phyloP scores from a whole-genome alignment of 768 basidiomycete genomes.

The Gymnopilus junonius region DNA sequence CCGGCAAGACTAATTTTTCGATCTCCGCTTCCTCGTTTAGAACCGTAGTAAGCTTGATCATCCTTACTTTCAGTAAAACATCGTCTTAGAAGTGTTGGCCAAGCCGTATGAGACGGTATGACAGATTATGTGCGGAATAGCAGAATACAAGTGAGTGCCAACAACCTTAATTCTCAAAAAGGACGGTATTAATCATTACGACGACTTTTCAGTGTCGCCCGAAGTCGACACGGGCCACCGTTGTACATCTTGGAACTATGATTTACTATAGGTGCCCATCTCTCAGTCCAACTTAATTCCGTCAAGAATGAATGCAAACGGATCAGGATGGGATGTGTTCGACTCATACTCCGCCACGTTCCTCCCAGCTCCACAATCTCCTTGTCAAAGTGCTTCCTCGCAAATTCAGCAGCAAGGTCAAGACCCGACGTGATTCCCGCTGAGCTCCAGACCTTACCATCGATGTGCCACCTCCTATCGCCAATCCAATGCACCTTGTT shows the following conservation, averaged over 20 bases:
- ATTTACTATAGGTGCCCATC: not conserved
- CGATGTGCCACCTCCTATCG: slow-evolving; percentile 26
- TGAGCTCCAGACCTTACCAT: slow-evolving; percentile 32
- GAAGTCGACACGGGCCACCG: not conserved
- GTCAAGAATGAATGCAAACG: slow-evolving; percentile 23
- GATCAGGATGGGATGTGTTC: slow-evolving; percentile 26
- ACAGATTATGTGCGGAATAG: no score
- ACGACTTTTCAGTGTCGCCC: not conserved
- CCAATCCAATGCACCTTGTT: slow-evolving; percentile 30
- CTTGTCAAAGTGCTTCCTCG: slow-evolving; percentile 22
- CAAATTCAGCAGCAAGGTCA: slow-evolving; percentile 31
- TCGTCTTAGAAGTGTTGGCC: no score
- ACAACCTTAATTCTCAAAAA: not conserved
- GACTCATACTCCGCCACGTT: slow-evolving; percentile 23
- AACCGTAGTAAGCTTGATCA: no score
- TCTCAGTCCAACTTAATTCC: slow-evolving; percentile 20
- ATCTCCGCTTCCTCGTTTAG: not conserved
- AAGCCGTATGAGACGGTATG: no score
- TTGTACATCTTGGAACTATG: not conserved
- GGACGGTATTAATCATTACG: not conserved
- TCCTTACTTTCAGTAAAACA: no score
- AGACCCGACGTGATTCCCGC: slow-evolving; percentile 30
- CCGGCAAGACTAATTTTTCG: no score
- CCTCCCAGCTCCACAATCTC: slow-evolving; percentile 21
- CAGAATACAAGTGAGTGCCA: no score